Percentiles rank a stretch among this genome's conserved stretches.
Evolutionary conservation across 2,329 filamentous ascomycete genomes (phyloP).

Genomic region (Exophiala aquamarina): DNA sequence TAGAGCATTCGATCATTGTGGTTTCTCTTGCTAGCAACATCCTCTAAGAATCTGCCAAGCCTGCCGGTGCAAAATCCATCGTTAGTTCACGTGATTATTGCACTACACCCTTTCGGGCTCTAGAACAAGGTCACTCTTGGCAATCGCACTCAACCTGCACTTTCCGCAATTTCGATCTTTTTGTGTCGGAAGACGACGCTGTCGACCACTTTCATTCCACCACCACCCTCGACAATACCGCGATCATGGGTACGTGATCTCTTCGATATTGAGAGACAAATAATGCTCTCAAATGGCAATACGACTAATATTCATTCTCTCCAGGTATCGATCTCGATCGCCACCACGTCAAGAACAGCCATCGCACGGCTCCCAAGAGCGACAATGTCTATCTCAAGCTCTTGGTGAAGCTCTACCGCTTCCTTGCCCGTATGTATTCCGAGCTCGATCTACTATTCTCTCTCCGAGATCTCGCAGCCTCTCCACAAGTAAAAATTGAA

Average conservation of each 20-base stretch:
- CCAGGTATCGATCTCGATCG: constrained; percentile 59
- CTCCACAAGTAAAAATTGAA: constrained; percentile 10
- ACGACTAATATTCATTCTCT: constrained; percentile 6
- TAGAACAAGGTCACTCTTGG: constrained; percentile 14
- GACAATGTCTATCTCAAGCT: constrained; percentile 98
- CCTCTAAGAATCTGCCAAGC: no score
- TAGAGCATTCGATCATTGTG: no score
- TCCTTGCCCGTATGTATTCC: constrained; percentile 78
- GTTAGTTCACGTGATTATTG: constrained; percentile 14
- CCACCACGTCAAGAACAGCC: constrained; percentile 65
- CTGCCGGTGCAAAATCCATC: no score
- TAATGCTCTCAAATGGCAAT: background rate
- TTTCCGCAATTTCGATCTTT: constrained; percentile 10
- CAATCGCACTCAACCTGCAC: constrained; percentile 18
- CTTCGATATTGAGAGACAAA: background rate
- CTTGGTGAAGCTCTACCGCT: constrained; percentile 97
- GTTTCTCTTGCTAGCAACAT: no score
- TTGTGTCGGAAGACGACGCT: constrained; percentile 16
- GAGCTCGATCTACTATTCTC: background rate
- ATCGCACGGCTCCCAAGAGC: constrained; percentile 95
- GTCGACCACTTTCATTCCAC: constrained; percentile 19
- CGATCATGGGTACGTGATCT: constrained; percentile 29
- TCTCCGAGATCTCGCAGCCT: background rate
- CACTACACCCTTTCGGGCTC: no score
- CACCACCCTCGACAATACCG: constrained; percentile 20